Conservation (phyloP, 257 asterid genomes). For the Plantago ovata region DNA sequence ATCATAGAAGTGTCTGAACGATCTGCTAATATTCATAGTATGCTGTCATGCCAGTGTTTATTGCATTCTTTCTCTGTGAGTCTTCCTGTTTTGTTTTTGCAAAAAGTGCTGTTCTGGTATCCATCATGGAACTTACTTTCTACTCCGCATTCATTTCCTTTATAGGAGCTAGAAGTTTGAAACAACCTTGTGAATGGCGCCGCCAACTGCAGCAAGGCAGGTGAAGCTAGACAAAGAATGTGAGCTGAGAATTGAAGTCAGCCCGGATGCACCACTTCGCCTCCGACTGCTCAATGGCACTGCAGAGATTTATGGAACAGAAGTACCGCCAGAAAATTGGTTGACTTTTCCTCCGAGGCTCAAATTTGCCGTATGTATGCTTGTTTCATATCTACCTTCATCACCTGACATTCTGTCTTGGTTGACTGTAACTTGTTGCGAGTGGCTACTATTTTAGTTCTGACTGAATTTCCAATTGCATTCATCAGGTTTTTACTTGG, state of each 20-base stretch:
- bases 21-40: background rate
- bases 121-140: background rate
- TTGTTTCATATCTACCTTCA: background rate
- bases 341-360: constrained; percentile 63
- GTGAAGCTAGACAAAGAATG: constrained; percentile 90
- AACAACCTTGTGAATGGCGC: constrained; percentile 12
- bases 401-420: background rate
- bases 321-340: constrained; percentile 87
- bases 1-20: background rate
- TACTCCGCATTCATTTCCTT: background rate
- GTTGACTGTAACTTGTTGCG: background rate
- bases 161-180: background rate
- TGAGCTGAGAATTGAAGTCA: constrained; percentile 87
- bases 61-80: background rate
- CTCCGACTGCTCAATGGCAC: constrained; percentile 73
- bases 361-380: constrained; percentile 69
- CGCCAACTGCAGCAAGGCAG: constrained; percentile 54
- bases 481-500: constrained; percentile 83
- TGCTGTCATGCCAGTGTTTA: background rate
- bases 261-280: constrained; percentile 68
- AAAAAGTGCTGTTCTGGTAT: background rate
- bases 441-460: constrained; percentile 8
- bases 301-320: constrained; percentile 91
- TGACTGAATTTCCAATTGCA: constrained; percentile 20
- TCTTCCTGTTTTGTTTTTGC: background rate